These are phyloP conservation scores for Aspergillus ruber DNA, from an alignment of 2,329 filamentous ascomycete genomes.

Conservation along the genomic window DNA sequence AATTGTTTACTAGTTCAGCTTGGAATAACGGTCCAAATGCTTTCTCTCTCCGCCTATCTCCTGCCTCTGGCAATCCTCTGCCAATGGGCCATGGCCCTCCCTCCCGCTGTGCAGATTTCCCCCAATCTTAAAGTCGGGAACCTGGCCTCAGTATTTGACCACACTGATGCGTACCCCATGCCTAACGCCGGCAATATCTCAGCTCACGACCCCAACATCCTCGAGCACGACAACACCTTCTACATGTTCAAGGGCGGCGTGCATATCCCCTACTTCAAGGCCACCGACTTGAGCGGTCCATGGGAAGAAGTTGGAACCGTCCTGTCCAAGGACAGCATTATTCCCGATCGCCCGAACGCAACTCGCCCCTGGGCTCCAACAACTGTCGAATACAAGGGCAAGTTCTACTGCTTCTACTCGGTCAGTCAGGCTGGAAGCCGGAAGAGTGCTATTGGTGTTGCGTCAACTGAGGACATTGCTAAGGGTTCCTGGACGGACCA, in stretches of 20 bases:
- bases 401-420: constrained; percentile 27
- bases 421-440: constrained; percentile 16
- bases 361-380: constrained; percentile 25
- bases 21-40: background rate
- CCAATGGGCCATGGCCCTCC: background rate
- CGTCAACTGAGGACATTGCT: constrained; percentile 16
- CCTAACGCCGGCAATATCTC: constrained; percentile 15
- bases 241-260: constrained; percentile 24
- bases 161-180: constrained; percentile 5
- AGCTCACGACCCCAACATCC: constrained; percentile 24
- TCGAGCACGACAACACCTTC: constrained; percentile 15
- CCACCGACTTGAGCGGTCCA: constrained; percentile 18
- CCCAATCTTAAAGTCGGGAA: background rate
- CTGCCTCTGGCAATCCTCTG: constrained; percentile 1
- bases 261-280: constrained; percentile 15
- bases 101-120: background rate
- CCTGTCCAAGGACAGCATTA: constrained; percentile 17
- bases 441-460: constrained; percentile 27
- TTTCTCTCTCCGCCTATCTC: background rate
- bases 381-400: constrained; percentile 16
- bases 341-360: constrained; percentile 15
- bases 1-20: background rate
- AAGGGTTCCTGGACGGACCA: constrained; percentile 22
- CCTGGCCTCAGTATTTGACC: background rate
- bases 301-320: constrained; percentile 24